phyloP scores from a whole-genome alignment of 2,329 filamentous ascomycete species.

The Stagonosporopsis cucurbitacearum region DNA sequence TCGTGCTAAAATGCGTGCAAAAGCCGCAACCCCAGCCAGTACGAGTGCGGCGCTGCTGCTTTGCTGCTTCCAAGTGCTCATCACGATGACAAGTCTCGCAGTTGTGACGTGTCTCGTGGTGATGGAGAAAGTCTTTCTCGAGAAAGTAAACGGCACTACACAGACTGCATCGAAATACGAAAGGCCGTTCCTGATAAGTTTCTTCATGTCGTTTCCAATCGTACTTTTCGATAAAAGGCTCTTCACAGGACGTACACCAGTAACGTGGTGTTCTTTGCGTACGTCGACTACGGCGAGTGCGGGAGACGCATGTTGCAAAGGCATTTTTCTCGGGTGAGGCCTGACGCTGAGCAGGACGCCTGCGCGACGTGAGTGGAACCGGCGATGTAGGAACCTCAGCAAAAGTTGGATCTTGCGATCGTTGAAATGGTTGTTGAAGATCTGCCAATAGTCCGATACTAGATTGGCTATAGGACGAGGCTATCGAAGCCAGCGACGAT shows the following conservation, averaged over 20 bases:
- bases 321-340: slow-evolving; percentile 24
- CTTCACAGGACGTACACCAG: slow-evolving; percentile 58
- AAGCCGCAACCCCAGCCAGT: slow-evolving; percentile 73
- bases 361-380: background rate
- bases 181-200: slow-evolving; percentile 70
- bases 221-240: slow-evolving; percentile 69
- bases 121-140: slow-evolving; percentile 69
- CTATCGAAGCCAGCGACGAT: slow-evolving; percentile 33
- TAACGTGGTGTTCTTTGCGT: slow-evolving; percentile 35
- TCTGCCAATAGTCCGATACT: slow-evolving; percentile 21
- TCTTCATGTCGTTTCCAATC: slow-evolving; percentile 74
- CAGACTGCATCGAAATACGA: slow-evolving; percentile 68
- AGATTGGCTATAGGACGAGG: slow-evolving; percentile 23
- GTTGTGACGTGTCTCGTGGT: slow-evolving; percentile 66
- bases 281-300: slow-evolving; percentile 28
- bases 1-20: slow-evolving; percentile 66
- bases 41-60: slow-evolving; percentile 39
- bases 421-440: slow-evolving; percentile 1
- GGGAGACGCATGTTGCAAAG: slow-evolving; percentile 41
- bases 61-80: slow-evolving; percentile 51
- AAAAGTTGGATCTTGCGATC: slow-evolving; percentile 5
- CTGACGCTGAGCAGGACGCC: slow-evolving; percentile 17
- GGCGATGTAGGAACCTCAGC: slow-evolving; percentile 6
- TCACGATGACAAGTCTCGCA: slow-evolving; percentile 65
- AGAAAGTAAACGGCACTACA: slow-evolving; percentile 71